Evolutionary conservation across 805 yeast species (phyloP).

Genomic region (Pichia thaimueangensis): DNA sequence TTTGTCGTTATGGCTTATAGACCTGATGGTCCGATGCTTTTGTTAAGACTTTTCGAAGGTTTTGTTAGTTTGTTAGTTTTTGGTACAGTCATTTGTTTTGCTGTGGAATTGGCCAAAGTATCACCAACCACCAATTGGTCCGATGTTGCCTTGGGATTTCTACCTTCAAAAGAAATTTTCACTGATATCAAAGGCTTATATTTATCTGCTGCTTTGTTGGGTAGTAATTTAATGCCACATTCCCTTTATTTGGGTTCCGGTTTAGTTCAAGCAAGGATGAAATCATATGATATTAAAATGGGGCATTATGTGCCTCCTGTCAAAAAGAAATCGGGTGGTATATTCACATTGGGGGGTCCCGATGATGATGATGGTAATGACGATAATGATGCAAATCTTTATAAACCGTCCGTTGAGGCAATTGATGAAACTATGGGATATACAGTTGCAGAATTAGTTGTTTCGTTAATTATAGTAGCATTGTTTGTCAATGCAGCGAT

Average conservation of each 20-base stretch:
- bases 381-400: conserved; percentile 23
- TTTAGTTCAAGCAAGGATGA: conserved; percentile 76
- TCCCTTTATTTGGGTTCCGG: conserved; percentile 84
- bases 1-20: conserved; percentile 82
- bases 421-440: conserved; percentile 72
- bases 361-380: conserved; percentile 32
- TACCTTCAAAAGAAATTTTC: conserved; percentile 39
- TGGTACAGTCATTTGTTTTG: conserved; percentile 81
- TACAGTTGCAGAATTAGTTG: conserved; percentile 75
- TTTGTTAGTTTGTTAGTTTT: conserved; percentile 73
- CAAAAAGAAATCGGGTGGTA: conserved; percentile 12
- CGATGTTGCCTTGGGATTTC: conserved; percentile 67
- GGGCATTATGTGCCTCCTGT: conserved; percentile 48
- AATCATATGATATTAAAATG: conserved; percentile 65
- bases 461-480: conserved; percentile 81
- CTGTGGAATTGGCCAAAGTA: conserved; percentile 67
- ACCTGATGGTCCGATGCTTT: conserved; percentile 73
- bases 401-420: conserved; percentile 74
- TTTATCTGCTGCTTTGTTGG: conserved; percentile 76
- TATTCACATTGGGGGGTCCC: conserved; percentile 15
- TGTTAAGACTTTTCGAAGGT: conserved; percentile 74
- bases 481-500: conserved; percentile 90
- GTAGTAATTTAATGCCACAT: conserved; percentile 96
- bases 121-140: conserved; percentile 45
- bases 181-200: conserved; percentile 64